These are phyloP conservation scores for Cajanus cajan DNA, from an alignment of 306 rosid genomes.

Conservation along the genomic window DNA sequence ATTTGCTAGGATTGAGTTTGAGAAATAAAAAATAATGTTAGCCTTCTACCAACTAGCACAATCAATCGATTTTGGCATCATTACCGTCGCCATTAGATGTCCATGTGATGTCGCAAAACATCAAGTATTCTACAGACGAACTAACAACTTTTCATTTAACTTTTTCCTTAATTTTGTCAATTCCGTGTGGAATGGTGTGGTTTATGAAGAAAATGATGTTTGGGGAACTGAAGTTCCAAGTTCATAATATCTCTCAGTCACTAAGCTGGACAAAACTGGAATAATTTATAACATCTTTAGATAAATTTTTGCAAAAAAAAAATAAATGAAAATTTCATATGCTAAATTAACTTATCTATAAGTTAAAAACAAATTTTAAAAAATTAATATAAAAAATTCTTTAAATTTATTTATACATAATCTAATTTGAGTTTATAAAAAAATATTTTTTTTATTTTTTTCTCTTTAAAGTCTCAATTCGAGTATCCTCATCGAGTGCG, in stretches of 20 bases:
- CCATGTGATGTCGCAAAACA: not conserved
- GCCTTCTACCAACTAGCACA: conserved; percentile 5
- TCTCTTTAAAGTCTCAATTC: too few species aligned
- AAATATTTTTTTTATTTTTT: too few species aligned
- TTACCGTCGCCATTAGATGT: not conserved
- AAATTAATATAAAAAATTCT: too few species aligned
- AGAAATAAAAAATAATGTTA: not conserved
- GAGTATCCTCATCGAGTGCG: too few species aligned
- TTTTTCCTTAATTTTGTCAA: not conserved
- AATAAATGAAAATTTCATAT: too few species aligned
- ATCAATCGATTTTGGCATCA: not conserved
- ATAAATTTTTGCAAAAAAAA: too few species aligned
- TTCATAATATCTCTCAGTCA: not conserved
- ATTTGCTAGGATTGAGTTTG: too few species aligned
- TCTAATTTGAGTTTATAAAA: too few species aligned
- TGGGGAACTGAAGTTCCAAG: not conserved
- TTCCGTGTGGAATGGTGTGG: not conserved
- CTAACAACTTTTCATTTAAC: conserved; percentile 3
- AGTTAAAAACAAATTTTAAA: too few species aligned
- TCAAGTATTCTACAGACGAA: not conserved
- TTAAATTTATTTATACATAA: too few species aligned
- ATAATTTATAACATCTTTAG: not conserved
- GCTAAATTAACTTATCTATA: too few species aligned
- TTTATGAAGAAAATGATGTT: not conserved
- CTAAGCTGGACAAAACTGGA: not conserved